Evolutionary conservation across 1,284 basidiomycete genomes (phyloP), one percentile per base, ranked within the genome.

Genomic region (Chalciporus sp.): DNA sequence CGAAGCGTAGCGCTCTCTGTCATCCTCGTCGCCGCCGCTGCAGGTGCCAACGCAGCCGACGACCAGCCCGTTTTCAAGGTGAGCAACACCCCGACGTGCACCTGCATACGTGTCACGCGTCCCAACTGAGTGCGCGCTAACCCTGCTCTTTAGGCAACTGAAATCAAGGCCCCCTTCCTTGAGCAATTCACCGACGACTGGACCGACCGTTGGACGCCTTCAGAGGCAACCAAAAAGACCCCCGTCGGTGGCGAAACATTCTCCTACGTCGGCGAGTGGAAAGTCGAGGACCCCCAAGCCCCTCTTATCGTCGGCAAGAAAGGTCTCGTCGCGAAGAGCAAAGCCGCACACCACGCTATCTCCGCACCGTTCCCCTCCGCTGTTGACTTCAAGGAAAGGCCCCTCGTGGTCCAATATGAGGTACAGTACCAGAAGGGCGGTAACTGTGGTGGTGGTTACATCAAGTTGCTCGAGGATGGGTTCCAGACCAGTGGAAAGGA

Each of bases 341-440:
- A 93, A 79, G 94, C 94, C 57, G 90, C 92, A 47, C 94, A 95
- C 72, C 96, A 98, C 69, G 97, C 97, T 72, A 98, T 99, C 75
- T 98, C 96, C 58, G 93, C 95, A 9, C 88, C 94, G 35, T 95
- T 99, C 74, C 65, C 78, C 28, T 72, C 83, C 61, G 80, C 90
- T 51, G 80, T 98, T 65, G 87, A 91, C 78, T 92, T 95, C 75
- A 85, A 85, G 68, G 79, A 85, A 59, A 85, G 97, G 77, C 92
- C 96, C 41, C 81, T 99, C 47, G 95, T 99, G 60, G 89, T 99
- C 17, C 95, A 98, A 74, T 99, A 99, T 72, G 97, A 99, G 75
- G 95, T 96, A 77, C 98, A 99, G 80, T 94, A 98, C 74, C 96
- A 99, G 80, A 96, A 98, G 76, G 96, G 96, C 55, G 93, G 98